These are phyloP conservation scores for Setaria italica DNA, from an alignment of 202 grass and related monocot genomes.

Conservation along the genomic window DNA sequence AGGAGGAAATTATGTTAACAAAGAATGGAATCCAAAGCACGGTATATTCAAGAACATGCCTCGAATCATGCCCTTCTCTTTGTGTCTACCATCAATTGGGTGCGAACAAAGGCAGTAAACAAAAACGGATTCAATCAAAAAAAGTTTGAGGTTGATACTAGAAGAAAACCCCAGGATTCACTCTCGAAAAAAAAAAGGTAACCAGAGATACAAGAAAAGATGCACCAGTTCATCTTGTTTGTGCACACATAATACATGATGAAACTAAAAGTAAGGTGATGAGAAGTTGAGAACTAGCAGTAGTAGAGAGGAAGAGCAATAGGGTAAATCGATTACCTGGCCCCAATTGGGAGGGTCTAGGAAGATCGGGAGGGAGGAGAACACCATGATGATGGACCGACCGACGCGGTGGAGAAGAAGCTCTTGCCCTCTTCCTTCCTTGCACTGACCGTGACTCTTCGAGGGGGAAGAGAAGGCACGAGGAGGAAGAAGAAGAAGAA, in stretches of 20 bases:
- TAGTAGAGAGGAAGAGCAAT: not conserved
- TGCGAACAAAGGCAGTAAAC: not conserved
- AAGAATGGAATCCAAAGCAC: constrained; percentile 34
- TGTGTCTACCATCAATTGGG: not conserved
- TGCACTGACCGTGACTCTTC: constrained; percentile 4
- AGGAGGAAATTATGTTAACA: constrained; percentile 24
- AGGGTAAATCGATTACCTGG: constrained; percentile 52
- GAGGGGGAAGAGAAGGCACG: constrained; percentile 33
- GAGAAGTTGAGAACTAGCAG: not conserved
- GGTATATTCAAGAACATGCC: constrained; percentile 72
- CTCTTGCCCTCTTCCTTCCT: not conserved
- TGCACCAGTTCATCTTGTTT: not conserved
- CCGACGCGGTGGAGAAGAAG: not conserved
- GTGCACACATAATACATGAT: not conserved
- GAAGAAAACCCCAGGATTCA: not conserved
- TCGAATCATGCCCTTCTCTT: constrained; percentile 12
- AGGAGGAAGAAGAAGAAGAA: constrained; percentile 33
- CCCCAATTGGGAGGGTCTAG: constrained; percentile 75
- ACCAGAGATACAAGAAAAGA: not conserved
- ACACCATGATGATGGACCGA: constrained; percentile 60
- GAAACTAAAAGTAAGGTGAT: not conserved
- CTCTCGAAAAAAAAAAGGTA: not conserved
- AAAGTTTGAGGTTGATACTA: not conserved
- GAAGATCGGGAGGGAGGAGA: constrained; percentile 78
- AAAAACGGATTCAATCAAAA: constrained; percentile 22